A percentile compares a stretch with the other conserved stretches of the same genome.
Evolutionary conservation across 2,329 filamentous ascomycete genomes (phyloP).

Genomic region (Metarhizium anisopliae): DNA sequence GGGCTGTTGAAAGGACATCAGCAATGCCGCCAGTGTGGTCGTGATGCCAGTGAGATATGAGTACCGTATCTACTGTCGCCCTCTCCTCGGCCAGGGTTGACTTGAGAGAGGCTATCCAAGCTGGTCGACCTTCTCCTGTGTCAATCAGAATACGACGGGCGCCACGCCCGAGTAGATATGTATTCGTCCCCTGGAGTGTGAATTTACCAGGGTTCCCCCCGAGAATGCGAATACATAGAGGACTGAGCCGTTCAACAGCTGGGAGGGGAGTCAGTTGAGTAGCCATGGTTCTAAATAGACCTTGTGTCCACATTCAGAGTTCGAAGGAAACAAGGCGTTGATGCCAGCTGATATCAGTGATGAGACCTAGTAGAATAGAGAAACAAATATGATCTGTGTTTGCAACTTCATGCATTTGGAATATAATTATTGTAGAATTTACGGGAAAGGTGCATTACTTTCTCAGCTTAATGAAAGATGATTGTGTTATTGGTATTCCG

Average conservation of each 20-base stretch:
- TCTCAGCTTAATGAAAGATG: too few species aligned
- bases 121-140: constrained; percentile 71
- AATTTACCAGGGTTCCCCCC: constrained; percentile 87
- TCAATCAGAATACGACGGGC: constrained; percentile 71
- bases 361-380: not conserved
- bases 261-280: constrained; percentile 50
- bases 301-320: not conserved
- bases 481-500: too few species aligned
- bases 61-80: constrained; percentile 55
- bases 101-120: constrained; percentile 62
- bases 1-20: constrained; percentile 58
- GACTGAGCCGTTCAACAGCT: constrained; percentile 68
- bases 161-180: constrained; percentile 80
- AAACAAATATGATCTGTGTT: not conserved
- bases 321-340: not conserved
- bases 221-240: constrained; percentile 71
- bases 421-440: not conserved
- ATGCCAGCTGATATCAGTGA: not conserved
- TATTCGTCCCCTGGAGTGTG: constrained; percentile 76
- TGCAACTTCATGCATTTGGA: not conserved
- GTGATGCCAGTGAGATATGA: constrained; percentile 88
- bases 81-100: constrained; percentile 57
- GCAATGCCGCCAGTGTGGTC: constrained; percentile 75
- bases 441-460: not conserved
- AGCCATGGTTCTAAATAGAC: constrained; percentile 1